Percentiles rank a stretch among this genome's conserved stretches.
phyloP scores from a whole-genome alignment of 2,329 filamentous ascomycete species.

The Ceratocystis cubensis region DNA sequence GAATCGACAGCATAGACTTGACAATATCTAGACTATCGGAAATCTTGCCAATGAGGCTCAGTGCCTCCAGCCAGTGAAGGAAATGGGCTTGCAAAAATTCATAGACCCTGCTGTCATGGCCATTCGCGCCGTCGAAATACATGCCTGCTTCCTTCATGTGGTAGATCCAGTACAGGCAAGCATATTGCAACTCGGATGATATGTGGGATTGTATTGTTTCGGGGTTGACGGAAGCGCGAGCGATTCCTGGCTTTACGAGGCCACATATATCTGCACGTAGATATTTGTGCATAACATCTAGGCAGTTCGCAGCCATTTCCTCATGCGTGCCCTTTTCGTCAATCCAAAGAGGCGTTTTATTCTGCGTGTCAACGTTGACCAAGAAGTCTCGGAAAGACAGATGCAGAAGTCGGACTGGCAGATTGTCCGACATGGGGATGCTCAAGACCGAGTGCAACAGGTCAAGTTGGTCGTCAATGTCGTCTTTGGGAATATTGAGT shows the following conservation, averaged over 20 bases:
- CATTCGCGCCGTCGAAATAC: conserved; percentile 24
- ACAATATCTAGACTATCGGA: background rate
- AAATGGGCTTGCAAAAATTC: conserved; percentile 24
- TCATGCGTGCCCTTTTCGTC: background rate
- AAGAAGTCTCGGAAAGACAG: conserved; percentile 2
- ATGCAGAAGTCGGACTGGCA: background rate
- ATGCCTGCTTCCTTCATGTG: background rate
- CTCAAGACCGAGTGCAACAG: background rate
- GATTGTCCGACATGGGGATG: background rate
- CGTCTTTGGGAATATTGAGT: background rate
- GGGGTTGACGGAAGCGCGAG: background rate
- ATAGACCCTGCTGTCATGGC: conserved; percentile 22
- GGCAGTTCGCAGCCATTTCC: background rate
- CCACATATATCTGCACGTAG: background rate
- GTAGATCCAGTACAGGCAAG: background rate
- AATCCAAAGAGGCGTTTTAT: background rate
- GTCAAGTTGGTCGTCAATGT: background rate
- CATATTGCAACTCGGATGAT: background rate
- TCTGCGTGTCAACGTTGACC: background rate
- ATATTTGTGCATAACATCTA: background rate
- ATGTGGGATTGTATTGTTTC: background rate
- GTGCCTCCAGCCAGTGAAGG: background rate
- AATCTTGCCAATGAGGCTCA: conserved; percentile 2
- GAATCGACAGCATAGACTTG: background rate
- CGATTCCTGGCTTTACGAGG: background rate